Conservation (phyloP, 2,329 filamentous ascomycete species). For the Colletotrichum eremochloae region DNA sequence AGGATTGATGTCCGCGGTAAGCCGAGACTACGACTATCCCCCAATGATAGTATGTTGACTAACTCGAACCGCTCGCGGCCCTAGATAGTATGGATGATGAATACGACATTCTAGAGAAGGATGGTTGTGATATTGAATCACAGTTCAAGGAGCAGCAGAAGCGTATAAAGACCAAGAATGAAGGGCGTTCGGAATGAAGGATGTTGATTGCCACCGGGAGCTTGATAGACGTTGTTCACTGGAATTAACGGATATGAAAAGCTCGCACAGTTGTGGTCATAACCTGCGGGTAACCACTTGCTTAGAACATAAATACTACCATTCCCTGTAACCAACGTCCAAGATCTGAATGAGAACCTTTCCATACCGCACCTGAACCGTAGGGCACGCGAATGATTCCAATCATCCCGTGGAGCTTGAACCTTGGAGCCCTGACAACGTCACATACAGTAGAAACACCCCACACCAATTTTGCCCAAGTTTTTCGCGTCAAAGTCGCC, state of each 20-base stretch:
- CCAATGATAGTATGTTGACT: not conserved
- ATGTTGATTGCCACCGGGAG: not conserved
- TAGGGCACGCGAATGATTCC: not conserved
- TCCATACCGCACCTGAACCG: too few species aligned
- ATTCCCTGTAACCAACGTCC: not conserved
- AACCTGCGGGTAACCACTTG: not conserved
- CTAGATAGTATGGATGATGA: conserved; percentile 4
- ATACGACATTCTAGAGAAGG: not conserved
- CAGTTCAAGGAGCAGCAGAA: not conserved
- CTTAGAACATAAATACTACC: not conserved
- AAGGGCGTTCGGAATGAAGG: not conserved
- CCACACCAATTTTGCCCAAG: not conserved
- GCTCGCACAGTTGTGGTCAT: not conserved
- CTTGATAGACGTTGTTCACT: not conserved
- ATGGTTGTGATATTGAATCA: not conserved
- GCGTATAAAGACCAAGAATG: not conserved
- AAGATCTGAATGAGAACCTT: not conserved
- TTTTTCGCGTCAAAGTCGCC: not conserved
- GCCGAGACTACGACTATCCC: not conserved
- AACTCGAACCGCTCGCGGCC: too few species aligned
- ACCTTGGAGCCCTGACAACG: too few species aligned
- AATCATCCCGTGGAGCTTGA: not conserved
- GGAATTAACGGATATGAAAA: too few species aligned
- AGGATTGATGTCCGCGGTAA: conserved; percentile 11
- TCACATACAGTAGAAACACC: conserved; percentile 10